Evolutionary conservation across 192 early-diverging fungal species (phyloP).

Genomic region (Rhizophagus clarus): DNA sequence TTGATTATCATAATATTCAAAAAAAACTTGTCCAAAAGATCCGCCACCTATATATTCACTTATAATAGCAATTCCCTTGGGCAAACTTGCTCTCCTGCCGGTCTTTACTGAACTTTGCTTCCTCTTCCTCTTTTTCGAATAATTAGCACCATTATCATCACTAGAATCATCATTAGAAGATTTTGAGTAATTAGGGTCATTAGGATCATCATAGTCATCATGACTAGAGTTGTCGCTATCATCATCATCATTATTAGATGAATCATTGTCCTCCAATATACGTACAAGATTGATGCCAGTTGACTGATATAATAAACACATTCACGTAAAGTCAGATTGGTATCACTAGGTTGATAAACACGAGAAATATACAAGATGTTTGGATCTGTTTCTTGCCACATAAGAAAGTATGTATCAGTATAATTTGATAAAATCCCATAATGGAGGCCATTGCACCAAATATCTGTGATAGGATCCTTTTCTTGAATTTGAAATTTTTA

Average conservation of each 20-base stretch:
- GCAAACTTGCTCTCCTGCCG: background rate
- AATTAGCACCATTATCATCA: background rate
- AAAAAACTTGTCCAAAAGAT: conserved; percentile 8
- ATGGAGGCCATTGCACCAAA: conserved; percentile 20
- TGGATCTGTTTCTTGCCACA: background rate
- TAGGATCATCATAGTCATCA: background rate
- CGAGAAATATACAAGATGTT: conserved; percentile 10
- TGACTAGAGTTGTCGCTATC: background rate
- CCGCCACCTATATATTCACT: conserved; percentile 16
- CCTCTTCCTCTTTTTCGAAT: background rate
- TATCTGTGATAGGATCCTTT: conserved; percentile 17
- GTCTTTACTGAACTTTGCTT: background rate
- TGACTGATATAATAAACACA: conserved; percentile 14
- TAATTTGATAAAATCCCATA: conserved; percentile 10
- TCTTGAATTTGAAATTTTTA: conserved; percentile 8
- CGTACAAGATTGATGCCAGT: background rate
- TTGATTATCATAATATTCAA: conserved; percentile 12
- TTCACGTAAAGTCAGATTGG: conserved; percentile 18
- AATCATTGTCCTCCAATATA: background rate
- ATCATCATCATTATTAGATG: background rate
- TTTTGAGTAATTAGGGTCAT: background rate
- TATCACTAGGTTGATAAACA: background rate
- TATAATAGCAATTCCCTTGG: conserved; percentile 4
- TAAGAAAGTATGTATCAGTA: conserved; percentile 19
- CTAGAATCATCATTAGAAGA: background rate